Conservation (phyloP, 2,329 filamentous ascomycete genomes). For the Aspergillus pseudoviridinutans region DNA sequence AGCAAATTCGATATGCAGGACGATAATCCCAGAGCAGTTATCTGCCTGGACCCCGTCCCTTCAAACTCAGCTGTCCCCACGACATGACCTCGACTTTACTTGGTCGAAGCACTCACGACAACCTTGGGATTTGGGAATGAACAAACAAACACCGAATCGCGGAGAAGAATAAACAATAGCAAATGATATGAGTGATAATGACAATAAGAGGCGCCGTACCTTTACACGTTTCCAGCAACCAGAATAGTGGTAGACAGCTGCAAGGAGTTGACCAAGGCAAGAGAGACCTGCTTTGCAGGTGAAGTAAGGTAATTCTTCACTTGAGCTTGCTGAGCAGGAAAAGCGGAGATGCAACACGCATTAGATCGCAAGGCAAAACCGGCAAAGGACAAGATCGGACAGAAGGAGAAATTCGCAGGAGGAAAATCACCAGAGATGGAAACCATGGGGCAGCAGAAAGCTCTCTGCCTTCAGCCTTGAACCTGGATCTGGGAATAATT, state of each 20-base stretch:
- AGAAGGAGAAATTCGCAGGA: slow-evolving; percentile 5
- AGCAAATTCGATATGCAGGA: not conserved
- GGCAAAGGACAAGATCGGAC: not conserved
- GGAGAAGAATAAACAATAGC: not conserved
- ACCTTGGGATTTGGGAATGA: not conserved
- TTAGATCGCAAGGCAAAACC: slow-evolving; percentile 1
- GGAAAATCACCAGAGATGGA: slow-evolving; percentile 1
- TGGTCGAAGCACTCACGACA: not conserved
- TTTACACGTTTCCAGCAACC: slow-evolving; percentile 16
- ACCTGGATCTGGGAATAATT: not conserved
- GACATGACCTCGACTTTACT: not conserved
- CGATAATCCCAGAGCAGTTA: not conserved
- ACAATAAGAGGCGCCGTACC: slow-evolving; percentile 9
- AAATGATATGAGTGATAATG: not conserved
- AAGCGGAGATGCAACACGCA: not conserved
- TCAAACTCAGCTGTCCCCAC: not conserved
- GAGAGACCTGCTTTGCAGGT: not conserved
- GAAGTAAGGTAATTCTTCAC: not conserved
- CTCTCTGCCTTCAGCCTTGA: too few relatives aligned
- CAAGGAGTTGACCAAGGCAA: slow-evolving; percentile 13
- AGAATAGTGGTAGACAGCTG: slow-evolving; percentile 10
- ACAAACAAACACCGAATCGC: too few relatives aligned
- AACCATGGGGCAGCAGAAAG: not conserved
- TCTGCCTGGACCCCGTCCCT: not conserved
- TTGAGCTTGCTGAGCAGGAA: not conserved